These are phyloP conservation scores for Stephania japonica DNA, from an alignment of 164 flowering plant species.

Conservation along the genomic window DNA sequence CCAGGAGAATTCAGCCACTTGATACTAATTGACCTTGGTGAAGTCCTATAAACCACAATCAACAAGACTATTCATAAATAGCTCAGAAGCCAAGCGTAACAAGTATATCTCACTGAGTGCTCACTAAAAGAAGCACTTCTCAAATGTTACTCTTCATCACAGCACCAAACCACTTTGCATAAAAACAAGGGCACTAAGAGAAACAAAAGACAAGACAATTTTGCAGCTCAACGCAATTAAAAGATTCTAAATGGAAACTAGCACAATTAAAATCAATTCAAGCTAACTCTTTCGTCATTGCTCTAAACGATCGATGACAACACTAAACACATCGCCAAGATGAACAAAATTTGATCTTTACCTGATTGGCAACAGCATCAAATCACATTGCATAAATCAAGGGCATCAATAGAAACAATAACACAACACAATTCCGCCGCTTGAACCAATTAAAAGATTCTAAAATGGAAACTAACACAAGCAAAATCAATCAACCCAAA, in stretches of 20 bases:
- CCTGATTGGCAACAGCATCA: too few species aligned
- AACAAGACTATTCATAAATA: not conserved
- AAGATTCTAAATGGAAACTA: not conserved
- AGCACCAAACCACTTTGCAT: not conserved
- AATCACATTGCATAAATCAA: too few species aligned
- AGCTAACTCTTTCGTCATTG: not conserved
- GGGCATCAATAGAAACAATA: not conserved
- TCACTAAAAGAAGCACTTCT: conserved; percentile 14
- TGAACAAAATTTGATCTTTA: too few species aligned
- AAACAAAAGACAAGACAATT: not conserved
- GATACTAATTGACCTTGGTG: not conserved
- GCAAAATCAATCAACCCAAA: not conserved
- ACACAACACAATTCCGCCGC: not conserved
- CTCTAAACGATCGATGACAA: not conserved
- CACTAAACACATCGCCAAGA: too few species aligned
- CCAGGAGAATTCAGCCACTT: not conserved
- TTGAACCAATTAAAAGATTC: too few species aligned
- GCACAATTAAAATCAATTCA: not conserved
- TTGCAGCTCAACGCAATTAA: not conserved
- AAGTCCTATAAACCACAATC: not conserved
- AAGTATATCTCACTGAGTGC: conserved; percentile 39
- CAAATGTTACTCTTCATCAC: conserved; percentile 29
- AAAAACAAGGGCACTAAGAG: not conserved
- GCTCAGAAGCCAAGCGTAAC: conserved; percentile 72
- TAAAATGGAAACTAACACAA: not conserved